A percentile compares a stretch with the other conserved stretches of the same genome.
These are phyloP conservation scores for Wickerhamiella sorbophila DNA, from an alignment of 805 yeast genomes.

Conservation along the genomic window DNA sequence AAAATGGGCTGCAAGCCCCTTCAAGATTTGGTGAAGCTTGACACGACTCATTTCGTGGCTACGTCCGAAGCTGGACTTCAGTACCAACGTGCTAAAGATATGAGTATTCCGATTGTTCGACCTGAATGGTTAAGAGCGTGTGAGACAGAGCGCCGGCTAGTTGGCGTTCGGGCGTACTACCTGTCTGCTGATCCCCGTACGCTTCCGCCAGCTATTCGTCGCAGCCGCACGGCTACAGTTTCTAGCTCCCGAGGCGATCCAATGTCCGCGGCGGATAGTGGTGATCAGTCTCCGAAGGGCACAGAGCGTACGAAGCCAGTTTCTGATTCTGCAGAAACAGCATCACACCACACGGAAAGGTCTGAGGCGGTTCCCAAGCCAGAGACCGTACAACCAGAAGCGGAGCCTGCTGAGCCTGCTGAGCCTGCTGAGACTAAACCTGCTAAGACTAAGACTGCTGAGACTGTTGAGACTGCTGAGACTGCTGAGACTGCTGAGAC, in stretches of 20 bases:
- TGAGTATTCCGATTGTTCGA: slow-evolving; percentile 83
- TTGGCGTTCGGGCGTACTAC: slow-evolving; percentile 73
- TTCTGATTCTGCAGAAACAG: neutral
- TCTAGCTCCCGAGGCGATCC: neutral
- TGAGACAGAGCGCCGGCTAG: slow-evolving; percentile 72
- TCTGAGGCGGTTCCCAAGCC: too few species aligned
- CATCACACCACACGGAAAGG: too few species aligned
- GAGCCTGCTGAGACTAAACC: too few species aligned
- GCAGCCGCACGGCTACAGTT: slow-evolving; percentile 1
- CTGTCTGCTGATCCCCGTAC: slow-evolving; percentile 24
- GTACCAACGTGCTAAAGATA: slow-evolving; percentile 62
- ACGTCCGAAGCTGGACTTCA: slow-evolving; percentile 60
- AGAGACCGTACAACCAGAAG: too few species aligned
- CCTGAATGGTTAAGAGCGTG: slow-evolving; percentile 98
- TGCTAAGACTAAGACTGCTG: too few species aligned
- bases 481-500: neutral
- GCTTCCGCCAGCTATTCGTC: slow-evolving; percentile 13
- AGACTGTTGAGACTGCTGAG: neutral
- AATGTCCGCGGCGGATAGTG: too few species aligned
- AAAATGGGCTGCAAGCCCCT: slow-evolving; percentile 76
- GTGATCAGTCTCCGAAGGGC: too few species aligned
- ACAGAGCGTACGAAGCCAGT: neutral
- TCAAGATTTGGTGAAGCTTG: slow-evolving; percentile 61
- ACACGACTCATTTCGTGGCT: slow-evolving; percentile 87
- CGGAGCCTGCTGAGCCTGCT: too few species aligned